These are phyloP conservation scores for Rhododendron ovatum DNA, from an alignment of 148 eudicot genomes.

Conservation along the genomic window DNA sequence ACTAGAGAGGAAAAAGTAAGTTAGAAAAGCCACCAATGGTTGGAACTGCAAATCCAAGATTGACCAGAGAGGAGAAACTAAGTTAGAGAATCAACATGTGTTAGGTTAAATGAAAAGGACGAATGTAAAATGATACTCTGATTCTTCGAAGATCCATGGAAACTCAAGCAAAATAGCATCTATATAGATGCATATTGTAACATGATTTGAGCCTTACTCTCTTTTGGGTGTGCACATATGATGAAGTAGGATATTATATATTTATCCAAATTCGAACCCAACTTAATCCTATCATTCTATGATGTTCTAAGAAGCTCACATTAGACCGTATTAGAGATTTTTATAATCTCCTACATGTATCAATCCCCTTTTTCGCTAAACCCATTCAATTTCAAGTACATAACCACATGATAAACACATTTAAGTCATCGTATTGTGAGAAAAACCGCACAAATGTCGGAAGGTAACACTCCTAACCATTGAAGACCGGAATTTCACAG, in stretches of 20 bases:
- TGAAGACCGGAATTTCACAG: not conserved
- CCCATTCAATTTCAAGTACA: not conserved
- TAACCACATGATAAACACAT: not conserved
- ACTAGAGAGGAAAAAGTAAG: constrained; percentile 40
- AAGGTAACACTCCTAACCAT: not conserved
- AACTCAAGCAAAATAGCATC: not conserved
- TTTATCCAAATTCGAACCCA: not conserved
- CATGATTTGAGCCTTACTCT: not conserved
- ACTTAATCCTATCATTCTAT: not conserved
- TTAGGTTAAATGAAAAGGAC: not conserved
- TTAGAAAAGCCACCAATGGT: constrained; percentile 12
- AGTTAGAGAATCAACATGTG: not conserved
- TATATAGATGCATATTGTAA: not conserved
- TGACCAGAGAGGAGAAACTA: not conserved
- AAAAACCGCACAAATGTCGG: not conserved
- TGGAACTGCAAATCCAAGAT: not conserved
- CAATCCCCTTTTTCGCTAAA: not conserved
- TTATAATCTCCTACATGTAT: not conserved
- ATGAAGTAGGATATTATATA: not conserved
- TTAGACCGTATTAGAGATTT: not conserved
- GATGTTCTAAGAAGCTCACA: not conserved
- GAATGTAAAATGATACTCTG: not conserved
- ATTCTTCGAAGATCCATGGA: not conserved
- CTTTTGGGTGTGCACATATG: not conserved
- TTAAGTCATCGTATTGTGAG: not conserved